Evolutionary conservation across 140 eudicot genomes (phyloP).

Genomic region (Stevia rebaudiana): DNA sequence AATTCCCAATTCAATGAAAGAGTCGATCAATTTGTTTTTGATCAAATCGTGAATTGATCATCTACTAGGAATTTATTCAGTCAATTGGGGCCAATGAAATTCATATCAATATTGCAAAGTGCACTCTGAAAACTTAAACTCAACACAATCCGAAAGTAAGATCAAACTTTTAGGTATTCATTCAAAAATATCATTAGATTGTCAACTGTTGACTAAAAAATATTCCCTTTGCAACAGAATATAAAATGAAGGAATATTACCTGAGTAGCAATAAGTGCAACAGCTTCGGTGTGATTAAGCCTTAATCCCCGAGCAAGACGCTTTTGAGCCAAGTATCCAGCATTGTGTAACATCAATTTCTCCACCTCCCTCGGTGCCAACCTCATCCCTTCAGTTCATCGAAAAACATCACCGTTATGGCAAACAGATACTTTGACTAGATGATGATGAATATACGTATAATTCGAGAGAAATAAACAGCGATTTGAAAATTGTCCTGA

Average conservation of each 20-base stretch:
- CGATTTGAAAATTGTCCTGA: neutral
- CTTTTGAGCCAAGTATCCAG: conserved; percentile 75
- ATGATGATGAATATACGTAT: neutral
- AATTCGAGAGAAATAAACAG: neutral
- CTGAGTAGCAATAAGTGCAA: conserved; percentile 94
- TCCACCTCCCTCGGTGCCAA: conserved; percentile 76
- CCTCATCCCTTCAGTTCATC: conserved; percentile 42
- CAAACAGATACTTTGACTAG: neutral
- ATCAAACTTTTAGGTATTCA: neutral
- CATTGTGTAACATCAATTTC: conserved; percentile 80
- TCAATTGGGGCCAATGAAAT: too few species aligned
- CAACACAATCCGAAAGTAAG: neutral
- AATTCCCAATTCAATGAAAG: too few species aligned
- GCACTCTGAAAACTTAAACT: neutral
- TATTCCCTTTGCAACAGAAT: neutral
- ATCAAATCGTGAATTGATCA: too few species aligned
- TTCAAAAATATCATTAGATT: neutral
- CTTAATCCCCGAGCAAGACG: conserved; percentile 80
- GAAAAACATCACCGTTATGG: neutral
- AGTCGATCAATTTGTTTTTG: too few species aligned
- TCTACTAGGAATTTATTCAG: too few species aligned
- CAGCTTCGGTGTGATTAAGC: conserved; percentile 78
- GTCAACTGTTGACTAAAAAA: too few species aligned
- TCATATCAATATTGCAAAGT: neutral
- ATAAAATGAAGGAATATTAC: conserved; percentile 19